phyloP scores from a whole-genome alignment of 2,329 filamentous ascomycete genomes.

The Ophiocordyceps polyrhachis-furcata region DNA sequence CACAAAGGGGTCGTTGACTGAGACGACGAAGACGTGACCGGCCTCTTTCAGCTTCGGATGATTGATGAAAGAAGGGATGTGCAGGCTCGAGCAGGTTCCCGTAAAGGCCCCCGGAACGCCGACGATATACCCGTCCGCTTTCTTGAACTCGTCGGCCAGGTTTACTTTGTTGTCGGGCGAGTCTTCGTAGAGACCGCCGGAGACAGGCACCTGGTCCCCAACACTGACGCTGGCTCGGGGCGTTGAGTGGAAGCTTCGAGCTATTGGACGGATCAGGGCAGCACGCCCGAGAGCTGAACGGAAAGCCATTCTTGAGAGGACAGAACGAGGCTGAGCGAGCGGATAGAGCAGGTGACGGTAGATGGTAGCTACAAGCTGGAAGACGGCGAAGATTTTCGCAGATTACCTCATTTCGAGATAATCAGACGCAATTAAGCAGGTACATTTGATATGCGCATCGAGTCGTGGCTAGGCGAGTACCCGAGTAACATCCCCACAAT shows the following conservation, averaged over 20 bases:
- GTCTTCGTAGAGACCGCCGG: conserved; percentile 62
- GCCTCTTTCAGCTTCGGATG: conserved; percentile 61
- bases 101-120: conserved; percentile 69
- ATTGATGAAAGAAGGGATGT: conserved; percentile 75
- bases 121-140: conserved; percentile 62
- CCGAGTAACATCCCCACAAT: too few relatives aligned
- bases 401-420: too few relatives aligned
- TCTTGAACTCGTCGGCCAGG: conserved; percentile 54
- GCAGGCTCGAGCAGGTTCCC: conserved; percentile 36
- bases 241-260: conserved; percentile 43
- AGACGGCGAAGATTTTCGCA: too few relatives aligned
- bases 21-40: conserved; percentile 73
- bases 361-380: too few relatives aligned
- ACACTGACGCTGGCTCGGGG: conserved; percentile 47
- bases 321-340: background rate
- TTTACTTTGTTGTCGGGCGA: conserved; percentile 89
- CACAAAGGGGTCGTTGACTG: conserved; percentile 92
- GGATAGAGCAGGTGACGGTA: too few relatives aligned
- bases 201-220: conserved; percentile 60
- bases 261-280: conserved; percentile 12
- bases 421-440: too few relatives aligned
- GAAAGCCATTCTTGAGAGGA: conserved; percentile 9
- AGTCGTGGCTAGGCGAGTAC: too few relatives aligned
- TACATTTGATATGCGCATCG: too few relatives aligned
- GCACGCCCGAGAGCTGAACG: conserved; percentile 16